Percentiles rank a stretch among this genome's conserved stretches.
Conservation (phyloP, 768 basidiomycete genomes). For the Rickenella mellea region DNA sequence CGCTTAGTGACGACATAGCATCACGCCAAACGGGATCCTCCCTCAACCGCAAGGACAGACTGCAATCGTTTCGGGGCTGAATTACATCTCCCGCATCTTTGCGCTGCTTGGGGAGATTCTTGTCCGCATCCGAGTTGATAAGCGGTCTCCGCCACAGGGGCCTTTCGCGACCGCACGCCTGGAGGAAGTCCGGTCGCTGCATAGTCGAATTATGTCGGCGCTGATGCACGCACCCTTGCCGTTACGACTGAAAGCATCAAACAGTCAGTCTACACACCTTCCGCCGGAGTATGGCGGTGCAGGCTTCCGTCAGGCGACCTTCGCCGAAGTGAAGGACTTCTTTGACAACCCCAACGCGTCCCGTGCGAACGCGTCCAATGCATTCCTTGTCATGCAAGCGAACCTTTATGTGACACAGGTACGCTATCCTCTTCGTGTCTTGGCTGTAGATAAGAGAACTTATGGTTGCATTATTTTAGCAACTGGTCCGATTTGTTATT, state of each 20-base stretch:
- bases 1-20: constrained; percentile 32
- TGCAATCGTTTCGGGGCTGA: constrained; percentile 77
- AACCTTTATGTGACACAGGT: constrained; percentile 92
- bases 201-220: constrained; percentile 64
- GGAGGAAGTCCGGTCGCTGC: constrained; percentile 77
- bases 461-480: constrained; percentile 32
- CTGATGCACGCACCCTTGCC: constrained; percentile 71
- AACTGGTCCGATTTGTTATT: constrained; percentile 88
- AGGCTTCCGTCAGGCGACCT: constrained; percentile 74
- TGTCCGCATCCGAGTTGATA: constrained; percentile 80
- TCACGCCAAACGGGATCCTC: constrained; percentile 76
- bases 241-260: constrained; percentile 55
- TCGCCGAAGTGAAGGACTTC: constrained; percentile 82
- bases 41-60: constrained; percentile 85
- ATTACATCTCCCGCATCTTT: constrained; percentile 81
- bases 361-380: constrained; percentile 76
- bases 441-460: neutral
- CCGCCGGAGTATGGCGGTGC: constrained; percentile 57
- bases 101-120: constrained; percentile 80
- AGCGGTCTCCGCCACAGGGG: constrained; percentile 76
- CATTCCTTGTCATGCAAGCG: constrained; percentile 86
- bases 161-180: constrained; percentile 78
- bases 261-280: constrained; percentile 33
- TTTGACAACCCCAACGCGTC: constrained; percentile 88
- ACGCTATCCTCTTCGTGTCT: constrained; percentile 10